phyloP scores from a whole-genome alignment of 2,329 filamentous ascomycete genomes.

The Capronia epimyces region DNA sequence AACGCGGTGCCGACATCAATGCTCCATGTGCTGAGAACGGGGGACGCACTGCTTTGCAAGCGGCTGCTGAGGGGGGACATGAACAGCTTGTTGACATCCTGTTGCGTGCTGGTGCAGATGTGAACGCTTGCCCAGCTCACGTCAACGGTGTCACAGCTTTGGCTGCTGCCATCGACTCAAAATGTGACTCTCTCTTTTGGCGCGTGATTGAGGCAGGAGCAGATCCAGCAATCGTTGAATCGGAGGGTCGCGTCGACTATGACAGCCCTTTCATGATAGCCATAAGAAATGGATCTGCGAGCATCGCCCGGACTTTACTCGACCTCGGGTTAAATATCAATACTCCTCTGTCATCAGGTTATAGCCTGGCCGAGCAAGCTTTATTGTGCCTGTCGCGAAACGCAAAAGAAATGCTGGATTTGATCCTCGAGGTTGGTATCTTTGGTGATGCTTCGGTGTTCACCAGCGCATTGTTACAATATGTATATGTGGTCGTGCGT shows the following conservation, averaged over 20 bases:
- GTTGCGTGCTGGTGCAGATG: neutral
- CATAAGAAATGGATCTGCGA: neutral
- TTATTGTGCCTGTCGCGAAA: too few relatives aligned
- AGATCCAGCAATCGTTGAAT: slow-evolving; percentile 17
- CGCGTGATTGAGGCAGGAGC: slow-evolving; percentile 36
- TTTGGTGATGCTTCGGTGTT: too few relatives aligned
- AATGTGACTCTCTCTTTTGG: neutral
- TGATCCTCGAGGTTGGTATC: too few relatives aligned
- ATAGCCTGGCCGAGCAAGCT: too few relatives aligned
- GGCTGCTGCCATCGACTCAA: neutral
- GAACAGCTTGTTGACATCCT: slow-evolving; percentile 16
- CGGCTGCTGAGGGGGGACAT: slow-evolving; percentile 16
- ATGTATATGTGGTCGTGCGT: too few relatives aligned
- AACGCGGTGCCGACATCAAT: slow-evolving; percentile 24
- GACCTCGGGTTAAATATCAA: too few relatives aligned
- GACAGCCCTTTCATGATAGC: too few relatives aligned
- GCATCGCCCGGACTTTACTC: too few relatives aligned
- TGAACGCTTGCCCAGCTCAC: neutral
- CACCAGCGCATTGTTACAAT: too few relatives aligned
- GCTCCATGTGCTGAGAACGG: slow-evolving; percentile 7
- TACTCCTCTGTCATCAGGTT: too few relatives aligned
- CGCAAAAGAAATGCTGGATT: too few relatives aligned
- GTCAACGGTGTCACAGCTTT: slow-evolving; percentile 3
- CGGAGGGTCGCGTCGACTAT: too few relatives aligned
- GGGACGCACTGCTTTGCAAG: slow-evolving; percentile 15